Conservation (phyloP, 176 grass and related monocot genomes). For the Eleusine coracana region DNA sequence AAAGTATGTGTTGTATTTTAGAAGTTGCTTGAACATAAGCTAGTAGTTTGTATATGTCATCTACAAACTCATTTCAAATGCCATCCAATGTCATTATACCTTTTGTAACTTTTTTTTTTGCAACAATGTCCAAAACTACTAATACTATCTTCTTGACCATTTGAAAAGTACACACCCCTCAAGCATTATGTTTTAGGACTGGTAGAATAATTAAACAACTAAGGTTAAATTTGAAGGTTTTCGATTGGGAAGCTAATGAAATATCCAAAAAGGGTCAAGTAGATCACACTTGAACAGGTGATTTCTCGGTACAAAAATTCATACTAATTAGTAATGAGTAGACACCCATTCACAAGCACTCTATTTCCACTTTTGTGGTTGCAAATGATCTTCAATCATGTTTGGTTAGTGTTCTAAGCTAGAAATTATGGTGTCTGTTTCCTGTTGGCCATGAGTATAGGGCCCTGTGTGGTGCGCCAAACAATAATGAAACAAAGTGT, state of each 20-base stretch:
- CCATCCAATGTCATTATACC: too few relatives aligned
- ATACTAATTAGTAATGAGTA: not conserved
- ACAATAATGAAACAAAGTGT: conserved; percentile 16
- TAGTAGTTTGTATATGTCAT: too few relatives aligned
- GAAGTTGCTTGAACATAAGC: too few relatives aligned
- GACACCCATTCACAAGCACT: not conserved
- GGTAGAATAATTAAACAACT: too few relatives aligned
- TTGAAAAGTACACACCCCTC: too few relatives aligned
- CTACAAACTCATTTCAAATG: too few relatives aligned
- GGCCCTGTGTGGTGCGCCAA: conserved; percentile 4
- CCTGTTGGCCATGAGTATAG: conserved; percentile 4
- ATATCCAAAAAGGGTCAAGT: not conserved
- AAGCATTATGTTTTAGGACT: too few relatives aligned
- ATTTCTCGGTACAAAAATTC: not conserved
- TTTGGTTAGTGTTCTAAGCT: conserved; percentile 46
- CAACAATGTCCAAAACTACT: too few relatives aligned
- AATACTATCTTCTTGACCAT: too few relatives aligned
- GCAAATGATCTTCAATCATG: conserved; percentile 4
- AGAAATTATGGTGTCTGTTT: conserved; percentile 25
- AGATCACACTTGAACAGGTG: not conserved
- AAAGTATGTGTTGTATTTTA: too few relatives aligned
- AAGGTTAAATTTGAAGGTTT: too few relatives aligned
- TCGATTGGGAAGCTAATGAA: not conserved
- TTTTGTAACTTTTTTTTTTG: too few relatives aligned
- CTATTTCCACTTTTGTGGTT: not conserved